These are phyloP conservation scores for Aechmea fasciata DNA, from an alignment of 176 grass and related monocot species.

Conservation along the genomic window DNA sequence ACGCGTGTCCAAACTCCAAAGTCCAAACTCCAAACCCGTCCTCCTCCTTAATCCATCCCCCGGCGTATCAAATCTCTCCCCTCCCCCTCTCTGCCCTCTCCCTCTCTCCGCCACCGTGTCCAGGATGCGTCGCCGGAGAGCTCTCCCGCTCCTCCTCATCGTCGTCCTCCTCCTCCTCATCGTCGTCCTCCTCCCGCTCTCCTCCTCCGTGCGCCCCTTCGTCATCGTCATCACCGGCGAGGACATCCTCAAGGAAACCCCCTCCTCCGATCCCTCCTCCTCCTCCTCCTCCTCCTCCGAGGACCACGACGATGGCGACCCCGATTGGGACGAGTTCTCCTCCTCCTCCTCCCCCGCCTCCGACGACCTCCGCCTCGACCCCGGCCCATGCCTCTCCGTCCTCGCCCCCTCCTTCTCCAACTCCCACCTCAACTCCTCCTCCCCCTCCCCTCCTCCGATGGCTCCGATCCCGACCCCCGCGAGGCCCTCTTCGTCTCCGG, in stretches of 20 bases:
- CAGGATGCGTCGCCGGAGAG: background rate
- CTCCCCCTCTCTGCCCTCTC: background rate
- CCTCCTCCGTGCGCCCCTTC: conserved; percentile 24
- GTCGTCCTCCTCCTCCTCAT: conserved; percentile 6
- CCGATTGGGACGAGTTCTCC: conserved; percentile 81
- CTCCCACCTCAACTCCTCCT: conserved; percentile 12
- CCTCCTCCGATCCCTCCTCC: conserved; percentile 47
- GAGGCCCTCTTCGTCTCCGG: conserved; percentile 19
- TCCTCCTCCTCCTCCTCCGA: conserved; percentile 34
- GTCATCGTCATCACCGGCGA: background rate
- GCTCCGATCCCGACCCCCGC: conserved; percentile 3
- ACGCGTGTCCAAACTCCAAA: background rate
- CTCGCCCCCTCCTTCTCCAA: conserved; percentile 42
- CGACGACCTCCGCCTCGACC: conserved; percentile 34
- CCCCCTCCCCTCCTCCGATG: background rate
- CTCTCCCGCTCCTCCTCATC: conserved; percentile 5
- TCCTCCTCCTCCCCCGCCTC: conserved; percentile 32
- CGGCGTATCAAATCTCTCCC: too few species aligned
- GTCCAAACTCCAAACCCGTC: background rate
- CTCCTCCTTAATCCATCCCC: background rate
- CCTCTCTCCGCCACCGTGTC: background rate
- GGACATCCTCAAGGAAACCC: background rate
- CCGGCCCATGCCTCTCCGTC: conserved; percentile 51
- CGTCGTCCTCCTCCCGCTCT: conserved; percentile 17
- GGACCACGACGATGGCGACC: conserved; percentile 28